Conservation (phyloP, 805 yeast species). For the Schwanniomyces pseudopolymorphus region DNA sequence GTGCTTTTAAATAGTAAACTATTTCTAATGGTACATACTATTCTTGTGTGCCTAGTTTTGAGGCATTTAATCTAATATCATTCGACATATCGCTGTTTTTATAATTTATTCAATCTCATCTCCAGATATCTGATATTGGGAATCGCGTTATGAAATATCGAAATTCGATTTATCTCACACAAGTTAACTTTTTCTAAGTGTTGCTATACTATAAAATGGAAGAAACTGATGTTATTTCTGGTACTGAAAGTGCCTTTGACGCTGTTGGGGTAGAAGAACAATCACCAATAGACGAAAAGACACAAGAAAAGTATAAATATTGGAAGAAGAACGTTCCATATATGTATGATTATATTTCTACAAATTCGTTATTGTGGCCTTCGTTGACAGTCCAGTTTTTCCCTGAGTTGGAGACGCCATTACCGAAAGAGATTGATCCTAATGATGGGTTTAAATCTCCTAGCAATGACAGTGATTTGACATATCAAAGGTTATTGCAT, state of each 20-base stretch:
- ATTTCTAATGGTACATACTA: slow-evolving; percentile 47
- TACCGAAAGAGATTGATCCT: slow-evolving; percentile 1
- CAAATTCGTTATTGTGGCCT: slow-evolving; percentile 45
- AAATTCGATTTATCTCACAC: not conserved
- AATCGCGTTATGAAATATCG: not conserved
- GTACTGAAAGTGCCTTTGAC: not conserved
- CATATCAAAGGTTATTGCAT: slow-evolving; percentile 46
- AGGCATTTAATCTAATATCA: slow-evolving; percentile 58
- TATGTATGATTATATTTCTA: slow-evolving; percentile 40
- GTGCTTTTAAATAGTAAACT: not conserved
- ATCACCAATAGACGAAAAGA: slow-evolving; percentile 25
- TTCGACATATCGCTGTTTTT: slow-evolving; percentile 6
- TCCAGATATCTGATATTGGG: not conserved
- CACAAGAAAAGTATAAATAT: slow-evolving; percentile 34
- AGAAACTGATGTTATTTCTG: not conserved
- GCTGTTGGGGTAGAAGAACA: slow-evolving; percentile 4
- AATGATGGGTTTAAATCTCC: not conserved
- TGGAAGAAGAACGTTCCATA: slow-evolving; percentile 47
- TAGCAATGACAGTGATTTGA: slow-evolving; percentile 6
- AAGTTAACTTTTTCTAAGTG: not conserved
- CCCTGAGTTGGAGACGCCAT: slow-evolving; percentile 32
- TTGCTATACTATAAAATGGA: not conserved
- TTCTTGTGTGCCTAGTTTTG: slow-evolving; percentile 82
- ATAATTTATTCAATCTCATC: not conserved
- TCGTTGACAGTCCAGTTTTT: slow-evolving; percentile 41